Evolutionary conservation across 2,329 filamentous ascomycete species (phyloP), one percentile per base, ranked within the genome.

Genomic region (Verticillium isaacii): DNA sequence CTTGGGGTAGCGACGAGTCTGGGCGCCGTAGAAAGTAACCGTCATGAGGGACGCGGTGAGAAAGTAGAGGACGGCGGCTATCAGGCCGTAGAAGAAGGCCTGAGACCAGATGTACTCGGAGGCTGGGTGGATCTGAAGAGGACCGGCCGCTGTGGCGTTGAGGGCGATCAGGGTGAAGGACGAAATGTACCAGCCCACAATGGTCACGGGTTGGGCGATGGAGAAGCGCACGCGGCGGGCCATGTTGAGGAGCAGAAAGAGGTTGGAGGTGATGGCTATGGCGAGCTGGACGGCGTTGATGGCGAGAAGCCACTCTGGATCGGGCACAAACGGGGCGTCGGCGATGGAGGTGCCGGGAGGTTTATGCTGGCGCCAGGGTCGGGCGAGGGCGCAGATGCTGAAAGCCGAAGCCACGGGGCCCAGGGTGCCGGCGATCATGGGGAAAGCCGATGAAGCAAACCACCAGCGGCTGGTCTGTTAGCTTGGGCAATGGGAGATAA

Each of bases 351-450:
- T 77, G 0, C 78, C 77, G 0, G 81, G 79, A 1, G 74, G 72
- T 5, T 84, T 75, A 57, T 79, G 78, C 71, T 89, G 84, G 63
- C 91, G 82, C 93, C 93, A 97, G 25, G 86, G 86, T 32, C 87
- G 88, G 1, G 92, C 91, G n/a, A 97, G 81, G 8, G 93, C 91
- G 64, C 90, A 92, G 62, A 97, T 92, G 62, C 90, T 94, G 75
- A 95, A 90, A 34, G 95, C 88, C 62, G 93, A 96, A 2, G 93
- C 93, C 11, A 96, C 85, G 0, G 93, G 93, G 1, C 92, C 92
- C 2, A 95, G 83, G 0, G 93, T 92, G 37, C 92, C 93, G 2
- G 93, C 92, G 12, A 95, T 83, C 71, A 97, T 86, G 36, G 90
- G 91, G 65, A 93, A 88, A 11, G 83, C 85, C 1, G 85, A 84